Conservation (phyloP, 2,329 filamentous ascomycete species). For the Diaporthe caulivora region DNA sequence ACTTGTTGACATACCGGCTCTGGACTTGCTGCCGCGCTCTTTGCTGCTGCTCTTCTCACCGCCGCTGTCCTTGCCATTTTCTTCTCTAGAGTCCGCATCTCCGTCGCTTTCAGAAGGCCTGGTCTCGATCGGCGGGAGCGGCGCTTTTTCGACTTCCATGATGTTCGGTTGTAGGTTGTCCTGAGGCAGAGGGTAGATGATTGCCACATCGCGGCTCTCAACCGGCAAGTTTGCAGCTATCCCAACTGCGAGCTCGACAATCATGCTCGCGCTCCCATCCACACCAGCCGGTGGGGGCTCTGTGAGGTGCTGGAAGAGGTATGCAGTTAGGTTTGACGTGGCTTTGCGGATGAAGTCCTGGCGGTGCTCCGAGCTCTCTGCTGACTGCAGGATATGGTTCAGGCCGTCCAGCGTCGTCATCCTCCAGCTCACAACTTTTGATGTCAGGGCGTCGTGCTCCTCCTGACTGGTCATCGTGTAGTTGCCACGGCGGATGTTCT, state of each 20-base stretch:
- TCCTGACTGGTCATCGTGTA: slow-evolving; percentile 82
- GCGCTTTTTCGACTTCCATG: slow-evolving; percentile 88
- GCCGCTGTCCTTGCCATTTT: slow-evolving; percentile 52
- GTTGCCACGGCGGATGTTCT: slow-evolving; percentile 84
- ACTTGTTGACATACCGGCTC: slow-evolving; percentile 59
- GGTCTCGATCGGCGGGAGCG: slow-evolving; percentile 71
- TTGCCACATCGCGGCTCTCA: slow-evolving; percentile 90
- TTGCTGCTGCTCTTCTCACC: slow-evolving; percentile 54
- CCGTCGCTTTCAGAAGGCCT: slow-evolving; percentile 45
- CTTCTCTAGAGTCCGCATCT: slow-evolving; percentile 43
- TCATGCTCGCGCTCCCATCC: slow-evolving; percentile 91
- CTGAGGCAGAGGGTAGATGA: slow-evolving; percentile 87
- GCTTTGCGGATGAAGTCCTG: slow-evolving; percentile 77
- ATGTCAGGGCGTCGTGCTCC: slow-evolving; percentile 88
- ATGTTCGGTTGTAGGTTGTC: slow-evolving; percentile 75
- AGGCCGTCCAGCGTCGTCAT: slow-evolving; percentile 95
- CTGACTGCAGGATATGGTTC: slow-evolving; percentile 74
- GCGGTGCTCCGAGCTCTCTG: slow-evolving; percentile 75
- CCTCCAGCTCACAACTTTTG: slow-evolving; percentile 92
- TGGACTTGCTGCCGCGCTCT: slow-evolving; percentile 50
- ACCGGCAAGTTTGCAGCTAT: slow-evolving; percentile 89
- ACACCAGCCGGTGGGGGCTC: slow-evolving; percentile 84
- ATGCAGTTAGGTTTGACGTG: slow-evolving; percentile 75
- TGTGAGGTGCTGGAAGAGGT: slow-evolving; percentile 79
- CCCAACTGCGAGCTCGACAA: slow-evolving; percentile 89